Conservation (phyloP, 257 asterid genomes). For the Primulina huaijiensis region DNA sequence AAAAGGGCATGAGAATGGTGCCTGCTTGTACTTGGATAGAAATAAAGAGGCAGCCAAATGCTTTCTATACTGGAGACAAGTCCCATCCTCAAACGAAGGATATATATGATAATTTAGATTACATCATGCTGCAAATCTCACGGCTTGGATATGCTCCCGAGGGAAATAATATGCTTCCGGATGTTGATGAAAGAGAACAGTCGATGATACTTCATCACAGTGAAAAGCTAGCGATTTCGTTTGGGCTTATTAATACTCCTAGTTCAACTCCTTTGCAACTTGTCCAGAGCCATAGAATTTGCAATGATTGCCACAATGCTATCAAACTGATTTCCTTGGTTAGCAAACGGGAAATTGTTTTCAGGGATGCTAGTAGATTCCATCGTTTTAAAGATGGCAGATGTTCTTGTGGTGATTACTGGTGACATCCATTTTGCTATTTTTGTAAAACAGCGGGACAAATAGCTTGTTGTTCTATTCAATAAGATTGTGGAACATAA, state of each 20-base stretch:
- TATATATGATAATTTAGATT: conserved; percentile 50
- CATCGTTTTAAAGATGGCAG: conserved; percentile 61
- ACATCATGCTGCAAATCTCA: conserved; percentile 44
- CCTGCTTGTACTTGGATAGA: conserved; percentile 87
- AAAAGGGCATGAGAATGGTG: conserved; percentile 60
- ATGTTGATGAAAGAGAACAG: conserved; percentile 65
- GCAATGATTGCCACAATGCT: conserved; percentile 69
- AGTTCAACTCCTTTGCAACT: conserved; percentile 67
- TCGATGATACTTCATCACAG: conserved; percentile 51
- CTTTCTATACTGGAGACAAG: conserved; percentile 66
- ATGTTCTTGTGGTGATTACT: conserved; percentile 89
- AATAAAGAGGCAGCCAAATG: conserved; percentile 58
- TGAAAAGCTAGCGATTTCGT: conserved; percentile 84
- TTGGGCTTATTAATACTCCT: conserved; percentile 68
- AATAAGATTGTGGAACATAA: conserved; percentile 6
- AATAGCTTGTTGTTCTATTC: conserved; percentile 12
- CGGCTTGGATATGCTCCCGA: conserved; percentile 44
- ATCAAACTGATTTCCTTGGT: conserved; percentile 57
- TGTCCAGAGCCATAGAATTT: conserved; percentile 79
- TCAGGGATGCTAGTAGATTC: conserved; percentile 82
- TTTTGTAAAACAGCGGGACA: background rate
- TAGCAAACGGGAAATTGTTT: conserved; percentile 50
- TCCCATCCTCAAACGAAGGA: conserved; percentile 46
- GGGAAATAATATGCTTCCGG: conserved; percentile 62
- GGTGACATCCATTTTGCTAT: conserved; percentile 41